Percentiles rank a stretch among this genome's conserved stretches.
These are phyloP conservation scores for Magnolia sinica DNA, from an alignment of 164 flowering plant species.

Conservation along the genomic window DNA sequence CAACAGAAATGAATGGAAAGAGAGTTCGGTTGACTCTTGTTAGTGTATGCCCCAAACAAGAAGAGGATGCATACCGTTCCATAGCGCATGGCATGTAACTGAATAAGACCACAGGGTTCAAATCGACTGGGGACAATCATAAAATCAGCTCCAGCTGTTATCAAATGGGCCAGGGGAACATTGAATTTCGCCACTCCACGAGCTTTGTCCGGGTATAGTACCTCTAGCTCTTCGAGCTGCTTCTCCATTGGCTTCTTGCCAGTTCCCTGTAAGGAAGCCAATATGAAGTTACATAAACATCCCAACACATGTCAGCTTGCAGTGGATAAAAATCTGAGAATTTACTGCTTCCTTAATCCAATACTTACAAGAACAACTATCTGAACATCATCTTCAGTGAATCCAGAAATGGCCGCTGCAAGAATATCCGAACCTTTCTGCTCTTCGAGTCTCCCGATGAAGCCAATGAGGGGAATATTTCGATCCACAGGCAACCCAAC, in stretches of 20 bases:
- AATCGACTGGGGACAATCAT: slow-evolving; percentile 82
- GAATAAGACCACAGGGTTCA: slow-evolving; percentile 98
- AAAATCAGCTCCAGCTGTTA: slow-evolving; percentile 79
- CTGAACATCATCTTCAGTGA: slow-evolving; percentile 62
- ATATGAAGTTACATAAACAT: background rate
- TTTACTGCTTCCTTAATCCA: too few species aligned
- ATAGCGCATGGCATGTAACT: slow-evolving; percentile 84
- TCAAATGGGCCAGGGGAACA: slow-evolving; percentile 81
- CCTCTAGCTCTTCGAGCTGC: slow-evolving; percentile 68
- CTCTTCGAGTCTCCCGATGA: slow-evolving; percentile 94
- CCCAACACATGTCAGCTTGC: background rate
- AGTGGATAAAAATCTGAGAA: background rate
- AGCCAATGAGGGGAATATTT: slow-evolving; percentile 74
- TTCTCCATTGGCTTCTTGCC: slow-evolving; percentile 83
- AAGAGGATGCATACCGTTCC: slow-evolving; percentile 59
- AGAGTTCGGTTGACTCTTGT: background rate
- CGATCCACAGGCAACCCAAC: slow-evolving; percentile 81
- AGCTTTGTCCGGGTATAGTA: slow-evolving; percentile 59
- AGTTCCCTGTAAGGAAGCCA: slow-evolving; percentile 59
- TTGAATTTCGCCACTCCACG: slow-evolving; percentile 85
- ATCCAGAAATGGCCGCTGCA: slow-evolving; percentile 59
- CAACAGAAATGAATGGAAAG: too few species aligned
- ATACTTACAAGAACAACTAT: slow-evolving; percentile 67
- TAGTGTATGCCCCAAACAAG: background rate
- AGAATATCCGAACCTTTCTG: slow-evolving; percentile 97